Evolutionary conservation across 176 grass and related monocot species (phyloP), one percentile per base, ranked within the genome.

Genomic region (Lolium multiflorum): DNA sequence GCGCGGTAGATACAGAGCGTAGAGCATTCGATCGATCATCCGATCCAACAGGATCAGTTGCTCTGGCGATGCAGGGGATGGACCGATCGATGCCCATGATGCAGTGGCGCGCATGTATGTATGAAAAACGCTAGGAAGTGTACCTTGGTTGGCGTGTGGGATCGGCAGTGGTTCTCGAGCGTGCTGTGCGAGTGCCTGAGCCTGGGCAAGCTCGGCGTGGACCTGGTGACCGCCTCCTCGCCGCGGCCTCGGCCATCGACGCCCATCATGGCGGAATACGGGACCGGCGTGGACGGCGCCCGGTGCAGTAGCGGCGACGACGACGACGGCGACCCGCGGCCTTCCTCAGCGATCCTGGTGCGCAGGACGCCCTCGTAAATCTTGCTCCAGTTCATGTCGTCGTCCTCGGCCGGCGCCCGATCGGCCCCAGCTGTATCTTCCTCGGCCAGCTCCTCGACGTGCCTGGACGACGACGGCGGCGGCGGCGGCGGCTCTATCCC

Each of bases 351-450:
- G 11, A 62, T 76, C 81, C 75, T 74, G 11, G 76, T 71, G 26
- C 81, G 81, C 66, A 91, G 89, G 76, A 89, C 38, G 79, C 85
- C 85, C 87, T 91, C 85, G 87, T 95, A 79, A 72, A 95, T 71
- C 78, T 88, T 86, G 87, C 88, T 82, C 90, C 87, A 87, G 88
- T 94, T 89, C 77, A 84, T 84, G 52, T 88, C 84, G 2, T 91
- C 85, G 75, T 82, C 86, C 41, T n/a, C n/a, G n/a, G n/a, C n/a
- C n/a, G n/a, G n/a, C n/a, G 43, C 28, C 2, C 8, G 83, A 82
- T 37, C 69, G 11, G 26, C 65, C 2, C 70, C 51, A 5, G 43
- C n/a, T 7, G 21, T 48, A 75, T 44, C 67, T 21, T 60, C 80
- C 51, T 50, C 62, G 3, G 71, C 79, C 3, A 49, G 13, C 25